Conservation (phyloP, 352 stramenopile genomes). For the Phytophthora boehmeriae region DNA sequence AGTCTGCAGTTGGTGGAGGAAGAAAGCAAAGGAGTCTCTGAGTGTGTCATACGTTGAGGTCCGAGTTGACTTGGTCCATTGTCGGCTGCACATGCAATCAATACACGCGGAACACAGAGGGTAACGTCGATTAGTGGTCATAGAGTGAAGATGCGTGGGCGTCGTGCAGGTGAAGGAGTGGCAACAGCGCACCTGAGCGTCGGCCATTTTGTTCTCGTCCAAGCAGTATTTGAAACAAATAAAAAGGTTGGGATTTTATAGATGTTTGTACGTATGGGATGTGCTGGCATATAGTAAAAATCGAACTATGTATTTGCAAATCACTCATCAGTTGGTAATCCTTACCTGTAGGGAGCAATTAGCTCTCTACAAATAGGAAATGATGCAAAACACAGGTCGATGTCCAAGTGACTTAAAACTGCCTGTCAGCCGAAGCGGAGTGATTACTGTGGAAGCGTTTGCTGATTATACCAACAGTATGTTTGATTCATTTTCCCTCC, state of each 20-base stretch:
- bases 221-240: slow-evolving; percentile 3
- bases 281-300: not conserved
- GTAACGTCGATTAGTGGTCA: not conserved
- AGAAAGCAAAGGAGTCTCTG: not conserved
- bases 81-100: slow-evolving; percentile 6
- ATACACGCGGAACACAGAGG: not conserved
- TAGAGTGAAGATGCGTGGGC: not conserved
- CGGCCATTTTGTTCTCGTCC: slow-evolving; percentile 27
- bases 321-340: slow-evolving; percentile 86
- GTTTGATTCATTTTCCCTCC: too few species aligned
- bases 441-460: slow-evolving; percentile 80
- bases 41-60: slow-evolving; percentile 35
- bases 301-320: slow-evolving; percentile 8
- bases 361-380: slow-evolving; percentile 82
- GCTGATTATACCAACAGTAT: slow-evolving; percentile 66
- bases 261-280: slow-evolving; percentile 26
- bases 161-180: too few species aligned
- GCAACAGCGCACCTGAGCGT: slow-evolving; percentile 13
- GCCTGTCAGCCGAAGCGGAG: slow-evolving; percentile 73
- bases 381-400: slow-evolving; percentile 80
- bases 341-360: slow-evolving; percentile 75
- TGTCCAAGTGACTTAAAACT: slow-evolving; percentile 83
- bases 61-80: slow-evolving; percentile 38
- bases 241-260: not conserved
- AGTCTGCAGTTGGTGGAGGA: not conserved